A percentile compares a stretch with the other conserved stretches of the same genome.
These are phyloP conservation scores for Echium plantagineum DNA, from an alignment of 257 asterid species.

Conservation along the genomic window DNA sequence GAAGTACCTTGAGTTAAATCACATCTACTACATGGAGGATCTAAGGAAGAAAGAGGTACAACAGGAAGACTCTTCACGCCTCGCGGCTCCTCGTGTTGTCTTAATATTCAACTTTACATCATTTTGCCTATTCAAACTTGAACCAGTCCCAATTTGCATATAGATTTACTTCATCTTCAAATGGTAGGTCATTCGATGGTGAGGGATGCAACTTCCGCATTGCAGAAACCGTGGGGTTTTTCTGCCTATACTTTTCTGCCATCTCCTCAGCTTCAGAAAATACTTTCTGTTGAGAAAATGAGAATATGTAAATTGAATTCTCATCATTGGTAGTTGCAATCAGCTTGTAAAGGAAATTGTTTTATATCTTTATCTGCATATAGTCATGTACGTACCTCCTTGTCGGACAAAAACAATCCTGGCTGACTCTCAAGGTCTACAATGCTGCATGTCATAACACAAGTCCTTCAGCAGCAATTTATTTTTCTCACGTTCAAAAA, in stretches of 20 bases:
- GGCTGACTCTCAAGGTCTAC: conserved; percentile 91
- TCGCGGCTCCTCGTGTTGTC: too few relatives aligned
- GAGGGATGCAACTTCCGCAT: conserved; percentile 36
- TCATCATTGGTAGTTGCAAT: background rate
- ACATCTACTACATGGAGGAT: too few relatives aligned
- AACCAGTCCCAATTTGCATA: conserved; percentile 93
- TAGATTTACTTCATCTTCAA: conserved; percentile 56
- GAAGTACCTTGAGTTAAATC: too few relatives aligned
- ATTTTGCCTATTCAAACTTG: conserved; percentile 35
- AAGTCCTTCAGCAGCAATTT: background rate
- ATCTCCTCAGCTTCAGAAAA: conserved; percentile 74
- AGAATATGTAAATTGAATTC: background rate
- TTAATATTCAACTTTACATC: too few relatives aligned
- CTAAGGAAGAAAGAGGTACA: too few relatives aligned
- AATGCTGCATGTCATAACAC: conserved; percentile 41
- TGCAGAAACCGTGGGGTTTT: conserved; percentile 23
- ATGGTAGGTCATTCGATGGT: conserved; percentile 43
- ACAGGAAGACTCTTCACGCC: too few relatives aligned
- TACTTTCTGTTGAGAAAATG: conserved; percentile 45
- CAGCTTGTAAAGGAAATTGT: background rate
- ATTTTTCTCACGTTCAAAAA: too few relatives aligned
- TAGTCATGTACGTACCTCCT: conserved; percentile 42
- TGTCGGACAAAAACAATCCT: conserved; percentile 62
- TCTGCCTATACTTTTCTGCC: conserved; percentile 77
- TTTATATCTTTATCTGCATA: background rate